phyloP scores from a whole-genome alignment of 75 land plant genomes.

The Picea glauca region DNA sequence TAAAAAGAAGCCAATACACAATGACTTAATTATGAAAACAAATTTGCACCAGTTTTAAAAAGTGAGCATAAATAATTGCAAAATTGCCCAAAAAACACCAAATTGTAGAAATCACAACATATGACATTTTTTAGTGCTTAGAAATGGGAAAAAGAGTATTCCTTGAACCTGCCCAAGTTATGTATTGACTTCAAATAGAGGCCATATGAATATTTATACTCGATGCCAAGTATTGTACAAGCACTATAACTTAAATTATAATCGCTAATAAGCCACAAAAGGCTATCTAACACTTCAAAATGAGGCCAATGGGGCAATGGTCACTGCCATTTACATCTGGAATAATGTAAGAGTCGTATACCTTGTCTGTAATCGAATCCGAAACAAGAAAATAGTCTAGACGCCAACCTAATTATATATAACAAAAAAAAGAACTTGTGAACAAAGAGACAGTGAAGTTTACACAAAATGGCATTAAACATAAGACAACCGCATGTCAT shows the following conservation, averaged over 20 bases:
- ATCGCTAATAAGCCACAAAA: not conserved
- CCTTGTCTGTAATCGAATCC: slow-evolving; percentile 48
- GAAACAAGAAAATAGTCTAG: slow-evolving; percentile 92
- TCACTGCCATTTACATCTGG: slow-evolving; percentile 90
- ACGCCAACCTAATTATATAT: slow-evolving; percentile 69
- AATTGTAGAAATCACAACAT: not conserved
- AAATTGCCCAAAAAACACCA: not conserved
- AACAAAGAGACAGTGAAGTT: not conserved
- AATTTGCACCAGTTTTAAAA: not conserved
- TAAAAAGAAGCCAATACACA: not conserved
- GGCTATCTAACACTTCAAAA: slow-evolving; percentile 50
- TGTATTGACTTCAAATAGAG: not conserved
- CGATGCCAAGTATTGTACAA: not conserved
- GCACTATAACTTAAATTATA: not conserved
- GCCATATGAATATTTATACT: not conserved
- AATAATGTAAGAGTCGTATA: slow-evolving; percentile 79
- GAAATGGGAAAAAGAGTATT: not conserved
- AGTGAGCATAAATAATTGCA: not conserved
- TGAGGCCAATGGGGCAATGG: slow-evolving; percentile 92
- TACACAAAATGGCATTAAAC: not conserved
- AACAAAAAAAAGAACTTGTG: not conserved
- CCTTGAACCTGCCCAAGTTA: not conserved
- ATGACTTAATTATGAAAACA: not conserved
- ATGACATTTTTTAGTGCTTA: not conserved
- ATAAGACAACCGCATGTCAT: not conserved